Evolutionary conservation across 75 land plant species (phyloP), one percentile per base, ranked within the genome.

Genomic region (Selaginella tamariscina): DNA sequence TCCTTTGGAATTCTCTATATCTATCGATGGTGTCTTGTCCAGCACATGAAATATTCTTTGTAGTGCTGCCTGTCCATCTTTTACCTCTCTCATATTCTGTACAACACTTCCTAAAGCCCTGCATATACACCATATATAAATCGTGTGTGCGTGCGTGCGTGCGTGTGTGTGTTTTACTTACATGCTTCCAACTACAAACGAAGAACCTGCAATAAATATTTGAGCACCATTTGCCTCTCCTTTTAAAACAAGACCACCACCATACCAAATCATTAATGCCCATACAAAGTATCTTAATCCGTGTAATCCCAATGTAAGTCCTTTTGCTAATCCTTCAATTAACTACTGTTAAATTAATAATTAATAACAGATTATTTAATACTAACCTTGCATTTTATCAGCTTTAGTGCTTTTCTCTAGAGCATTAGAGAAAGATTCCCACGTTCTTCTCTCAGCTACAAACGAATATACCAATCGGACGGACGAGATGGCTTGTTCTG

Each of bases 161-260:
- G 15, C 5, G 49, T 5, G 15, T 5, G 11, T 39, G 49, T 39
- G 49, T 39, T 39, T 39, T 39, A 59, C 62, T 59, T 59, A 59
- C 62, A 21, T 21, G 62, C 62, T 26, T 23, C 62, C 62, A 5
- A 59, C 26, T 8, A 27, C 26, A 59, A 59, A 21, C 21, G 62
- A 5, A 59, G 26, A 59, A 9, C 23, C 26, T 59, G 62, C 62
- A 5, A 59, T 2, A n/a, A 27, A n/a, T 26, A 23, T 59, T 59
- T 59, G 49, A 39, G 27, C 62, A 23, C 62, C 62, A 59, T 59
- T 59, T 59, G 62, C 62, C n/a, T 59, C 18, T 9, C 49, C 62
- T n/a, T 59, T 59, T 5, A 9, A 2, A 8, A 59, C 26, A 8
- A 59, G 8, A 59, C 23, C 21, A 2, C 62, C 62, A 8, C 62